Evolutionary conservation across 1,139 yeast species (phyloP), one percentile per base, ranked within the genome.

Genomic region (Saccharomyces hybrid): DNA sequence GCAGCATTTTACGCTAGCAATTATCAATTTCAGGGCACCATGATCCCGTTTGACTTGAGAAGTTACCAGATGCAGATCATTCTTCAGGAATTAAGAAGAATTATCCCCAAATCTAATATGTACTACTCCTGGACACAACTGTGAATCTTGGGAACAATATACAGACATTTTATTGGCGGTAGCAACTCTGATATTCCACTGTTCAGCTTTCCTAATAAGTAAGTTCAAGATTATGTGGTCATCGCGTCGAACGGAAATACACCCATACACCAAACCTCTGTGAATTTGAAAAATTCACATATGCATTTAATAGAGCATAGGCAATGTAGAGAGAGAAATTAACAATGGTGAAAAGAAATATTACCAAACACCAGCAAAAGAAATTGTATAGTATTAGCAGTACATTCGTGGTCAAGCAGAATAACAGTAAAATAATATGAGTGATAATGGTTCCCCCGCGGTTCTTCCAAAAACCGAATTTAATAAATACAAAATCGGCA

Each of bases 1-100:
- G 69, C 71, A 11, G 72, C 66, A 3, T 67, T 66, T 48, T 67
- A 66, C 41, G 70, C 70, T 8, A 66, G 70, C 49, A 68, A 69
- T 51, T 67, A 68, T 48, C 65, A 64, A 27, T 58, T 64, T 14
- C 66, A 66, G 27, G 66, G 63, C 14, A 59, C 66, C 0, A 62
- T 60, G 9, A 62, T 64, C 3, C 70, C 71, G 13, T 68, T 65
- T 52, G 69, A 68, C 55, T 53, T 69, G 42, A 61, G 70, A 52
- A 56, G 57, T 7, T 67, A 59, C 53, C 66, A 67, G 34, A 54
- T 64, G 13, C 67, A 65, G 27, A 53, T 68, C 6, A 64, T 68
- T 2, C 53, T 69, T 20, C 66, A 64, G 32, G 73, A 69, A 49
- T 53, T 69, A 11, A 61, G 72, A 53, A 61, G 61, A 31, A 57